These are phyloP conservation scores for Kuraishia piskuri DNA, from an alignment of 805 yeast species.

Conservation along the genomic window DNA sequence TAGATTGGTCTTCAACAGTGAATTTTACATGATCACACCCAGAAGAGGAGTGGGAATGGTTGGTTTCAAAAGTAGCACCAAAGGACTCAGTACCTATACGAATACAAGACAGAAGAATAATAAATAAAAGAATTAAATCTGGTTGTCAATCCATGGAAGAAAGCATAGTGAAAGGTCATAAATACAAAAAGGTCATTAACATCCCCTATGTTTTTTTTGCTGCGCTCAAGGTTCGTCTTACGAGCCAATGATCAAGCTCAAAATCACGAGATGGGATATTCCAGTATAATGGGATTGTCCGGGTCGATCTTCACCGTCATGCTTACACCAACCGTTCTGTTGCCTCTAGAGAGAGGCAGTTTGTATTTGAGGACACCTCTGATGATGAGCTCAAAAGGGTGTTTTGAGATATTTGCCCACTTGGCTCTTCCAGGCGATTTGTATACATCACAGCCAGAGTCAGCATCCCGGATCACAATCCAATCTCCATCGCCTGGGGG, in stretches of 20 bases:
- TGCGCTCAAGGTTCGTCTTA: too few relatives aligned
- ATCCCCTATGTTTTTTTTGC: too few relatives aligned
- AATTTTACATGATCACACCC: too few relatives aligned
- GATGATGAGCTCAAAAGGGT: conserved; percentile 80
- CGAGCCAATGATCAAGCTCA: too few relatives aligned
- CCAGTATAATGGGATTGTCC: conserved; percentile 4
- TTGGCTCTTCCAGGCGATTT: conserved; percentile 24
- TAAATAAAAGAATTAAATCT: too few relatives aligned
- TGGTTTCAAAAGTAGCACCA: too few relatives aligned
- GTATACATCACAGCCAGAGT: not conserved
- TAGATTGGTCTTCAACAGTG: not conserved
- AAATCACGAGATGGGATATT: not conserved
- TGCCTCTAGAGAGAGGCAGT: conserved; percentile 51
- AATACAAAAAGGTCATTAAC: too few relatives aligned
- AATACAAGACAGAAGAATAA: too few relatives aligned
- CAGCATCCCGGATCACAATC: not conserved
- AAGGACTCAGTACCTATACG: too few relatives aligned
- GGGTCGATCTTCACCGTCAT: conserved; percentile 54
- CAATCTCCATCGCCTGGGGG: not conserved
- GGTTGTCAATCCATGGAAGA: too few relatives aligned
- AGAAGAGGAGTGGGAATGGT: too few relatives aligned
- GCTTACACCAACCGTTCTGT: conserved; percentile 53
- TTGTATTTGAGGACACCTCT: conserved; percentile 76
- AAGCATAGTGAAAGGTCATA: too few relatives aligned
- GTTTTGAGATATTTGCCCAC: conserved; percentile 68